These are phyloP conservation scores for Helminthosporium solani DNA, from an alignment of 2,329 filamentous ascomycete species.

Conservation along the genomic window DNA sequence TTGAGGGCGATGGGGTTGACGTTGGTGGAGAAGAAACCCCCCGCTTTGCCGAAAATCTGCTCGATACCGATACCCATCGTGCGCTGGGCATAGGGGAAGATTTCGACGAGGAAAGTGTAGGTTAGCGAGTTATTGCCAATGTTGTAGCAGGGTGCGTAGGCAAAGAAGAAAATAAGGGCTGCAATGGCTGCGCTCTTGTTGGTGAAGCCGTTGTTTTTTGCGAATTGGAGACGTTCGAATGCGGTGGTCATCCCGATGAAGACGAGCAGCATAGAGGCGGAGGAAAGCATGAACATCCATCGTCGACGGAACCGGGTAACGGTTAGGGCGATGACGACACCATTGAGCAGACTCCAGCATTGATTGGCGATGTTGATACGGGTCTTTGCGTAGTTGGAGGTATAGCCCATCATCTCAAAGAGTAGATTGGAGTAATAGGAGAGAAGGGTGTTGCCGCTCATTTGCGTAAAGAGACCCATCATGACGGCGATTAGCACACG, in stretches of 20 bases:
- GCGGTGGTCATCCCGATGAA: constrained; percentile 60
- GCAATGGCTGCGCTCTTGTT: constrained; percentile 42
- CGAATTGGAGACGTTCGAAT: constrained; percentile 39
- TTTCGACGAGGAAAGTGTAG: constrained; percentile 62
- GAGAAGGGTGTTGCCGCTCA: constrained; percentile 43
- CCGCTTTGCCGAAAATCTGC: constrained; percentile 55
- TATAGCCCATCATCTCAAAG: constrained; percentile 45
- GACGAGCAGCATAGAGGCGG: constrained; percentile 51
- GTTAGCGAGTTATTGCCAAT: constrained; percentile 67
- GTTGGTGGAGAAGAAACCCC: constrained; percentile 48
- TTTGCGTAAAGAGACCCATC: constrained; percentile 44
- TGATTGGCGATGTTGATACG: constrained; percentile 45
- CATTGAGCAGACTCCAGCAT: constrained; percentile 47
- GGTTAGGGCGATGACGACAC: constrained; percentile 42
- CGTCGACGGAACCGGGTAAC: constrained; percentile 47
- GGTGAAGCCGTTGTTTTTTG: constrained; percentile 20
- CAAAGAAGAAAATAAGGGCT: constrained; percentile 60
- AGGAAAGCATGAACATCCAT: constrained; percentile 51
- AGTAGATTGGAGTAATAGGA: constrained; percentile 41
- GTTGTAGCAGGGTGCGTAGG: constrained; percentile 61
- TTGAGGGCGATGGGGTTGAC: constrained; percentile 62
- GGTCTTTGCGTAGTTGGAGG: constrained; percentile 38
- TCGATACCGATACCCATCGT: constrained; percentile 61
- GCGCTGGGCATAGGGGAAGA: constrained; percentile 60
- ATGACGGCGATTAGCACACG: constrained; percentile 35